Conservation (phyloP, 306 rosid species). For the Benincasa hispida region DNA sequence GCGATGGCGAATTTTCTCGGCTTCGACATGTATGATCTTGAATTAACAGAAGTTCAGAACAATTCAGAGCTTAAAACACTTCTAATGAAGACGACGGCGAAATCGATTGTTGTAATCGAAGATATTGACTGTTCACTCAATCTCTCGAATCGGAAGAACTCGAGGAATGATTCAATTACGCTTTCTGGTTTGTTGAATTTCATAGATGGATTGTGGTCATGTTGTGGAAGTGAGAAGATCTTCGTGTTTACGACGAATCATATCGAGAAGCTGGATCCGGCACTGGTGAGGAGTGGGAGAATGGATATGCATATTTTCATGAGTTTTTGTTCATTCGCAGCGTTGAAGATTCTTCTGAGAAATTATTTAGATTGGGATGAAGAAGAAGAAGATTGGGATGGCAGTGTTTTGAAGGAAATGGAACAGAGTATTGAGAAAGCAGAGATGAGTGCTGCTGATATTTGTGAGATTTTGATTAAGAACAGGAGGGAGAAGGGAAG, state of each 20-base stretch:
- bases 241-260: conserved; percentile 89
- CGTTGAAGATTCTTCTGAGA: conserved; percentile 57
- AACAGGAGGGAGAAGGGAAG: conserved; percentile 37
- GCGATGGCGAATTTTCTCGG: conserved; percentile 87
- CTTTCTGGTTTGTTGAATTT: conserved; percentile 84
- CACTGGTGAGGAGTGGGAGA: conserved; percentile 75
- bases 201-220: conserved; percentile 92
- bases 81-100: conserved; percentile 81
- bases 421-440: conserved; percentile 45
- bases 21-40: conserved; percentile 79
- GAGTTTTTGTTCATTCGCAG: conserved; percentile 49
- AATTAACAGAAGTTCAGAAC: conserved; percentile 77
- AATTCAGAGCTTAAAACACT: conserved; percentile 77
- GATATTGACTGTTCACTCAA: conserved; percentile 81
- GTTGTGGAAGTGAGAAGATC: conserved; percentile 92
- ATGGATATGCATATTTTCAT: conserved; percentile 90
- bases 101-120: conserved; percentile 76
- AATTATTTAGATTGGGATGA: conserved; percentile 51
- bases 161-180: conserved; percentile 47
- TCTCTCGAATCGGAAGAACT: conserved; percentile 44
- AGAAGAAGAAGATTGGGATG: conserved; percentile 13
- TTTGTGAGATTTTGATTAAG: conserved; percentile 80
- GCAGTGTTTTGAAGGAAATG: conserved; percentile 16
- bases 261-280: conserved; percentile 88
- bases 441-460: conserved; percentile 70